Conservation (phyloP, 139 green algal genomes). For the Chlamydomonas sphaeroides region DNA sequence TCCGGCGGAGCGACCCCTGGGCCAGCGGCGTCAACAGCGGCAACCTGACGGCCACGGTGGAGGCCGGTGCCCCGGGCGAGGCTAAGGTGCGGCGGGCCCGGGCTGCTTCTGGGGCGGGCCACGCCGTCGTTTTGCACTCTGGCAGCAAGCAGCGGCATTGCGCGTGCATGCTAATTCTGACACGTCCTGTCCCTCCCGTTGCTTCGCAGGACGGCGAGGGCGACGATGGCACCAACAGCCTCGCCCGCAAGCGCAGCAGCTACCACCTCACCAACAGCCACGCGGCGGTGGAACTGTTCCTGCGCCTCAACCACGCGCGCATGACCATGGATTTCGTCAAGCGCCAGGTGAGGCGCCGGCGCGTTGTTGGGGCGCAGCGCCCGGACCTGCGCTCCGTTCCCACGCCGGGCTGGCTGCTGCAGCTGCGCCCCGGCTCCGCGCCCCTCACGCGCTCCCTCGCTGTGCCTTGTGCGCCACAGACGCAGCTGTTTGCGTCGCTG, state of each 20-base stretch:
- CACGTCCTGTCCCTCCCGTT: neutral
- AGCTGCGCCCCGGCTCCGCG: too few relatives aligned
- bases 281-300: constrained; percentile 81
- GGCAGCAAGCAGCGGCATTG: too few relatives aligned
- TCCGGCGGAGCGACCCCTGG: constrained; percentile 3
- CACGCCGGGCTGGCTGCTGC: too few relatives aligned
- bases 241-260: constrained; percentile 33
- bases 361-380: too few relatives aligned
- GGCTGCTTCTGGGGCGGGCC: too few relatives aligned
- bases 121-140: too few relatives aligned
- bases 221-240: neutral
- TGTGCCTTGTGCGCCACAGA: neutral
- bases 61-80: neutral
- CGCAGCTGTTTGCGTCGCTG: constrained; percentile 61
- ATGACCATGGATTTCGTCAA: constrained; percentile 90
- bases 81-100: neutral
- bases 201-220: neutral
- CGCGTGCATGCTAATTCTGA: too few relatives aligned
- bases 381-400: too few relatives aligned
- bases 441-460: too few relatives aligned
- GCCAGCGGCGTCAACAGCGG: neutral
- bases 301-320: constrained; percentile 82
- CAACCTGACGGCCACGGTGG: neutral
- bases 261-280: constrained; percentile 63
- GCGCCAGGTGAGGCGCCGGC: constrained; percentile 70